Evolutionary conservation across 192 early-diverging fungal genomes (phyloP), one percentile per base, ranked within the genome.

Genomic region (Coemansia sp.): DNA sequence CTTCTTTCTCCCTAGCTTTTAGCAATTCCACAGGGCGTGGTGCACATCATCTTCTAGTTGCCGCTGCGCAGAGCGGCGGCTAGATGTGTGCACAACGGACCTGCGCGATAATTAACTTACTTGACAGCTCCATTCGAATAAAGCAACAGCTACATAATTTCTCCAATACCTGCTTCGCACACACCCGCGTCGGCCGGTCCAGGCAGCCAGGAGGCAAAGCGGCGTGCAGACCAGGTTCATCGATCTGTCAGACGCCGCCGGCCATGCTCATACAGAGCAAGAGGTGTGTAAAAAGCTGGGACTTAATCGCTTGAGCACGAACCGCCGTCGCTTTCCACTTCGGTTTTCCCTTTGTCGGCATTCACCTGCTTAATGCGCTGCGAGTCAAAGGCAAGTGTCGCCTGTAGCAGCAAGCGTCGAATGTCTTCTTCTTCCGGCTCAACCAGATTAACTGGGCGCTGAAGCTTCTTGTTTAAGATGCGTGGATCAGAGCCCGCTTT

Each of bases 401-500:
- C 72, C 33, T 61, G 72, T 26, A 74, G 28, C 45, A 79, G 64
- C 72, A 74, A 38, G 12, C 58, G 64, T 20, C 68, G 77, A 37
- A 79, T 68, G 6, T 69, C 72, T 18, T 70, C 64, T 21, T 74
- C 68, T 6, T 74, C 69, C 2, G 61, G 62, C 20, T 75, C 66
- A 1, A 65, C 58, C 56, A 79, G 45, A 38, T 79, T 62, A 26
- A 48, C 38, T 1, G 77, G 68, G 7, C 72, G 64, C 70, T 83
- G 65, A 23, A 64, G 59, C 6, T 60, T 42, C 62, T 70, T 72
- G 42, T 83, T 83, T 35, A 68, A 69, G 20, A 75, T 62, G 45
- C 65, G 59, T 14, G 85, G 75, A 42, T 86, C 79, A 23, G 88
- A 86, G 18, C 85, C 86, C 31, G 77, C 78, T 1, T 69, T 67